These are phyloP conservation scores for Phenoliferia sp. DNA, from an alignment of 1,284 basidiomycete species.

Conservation along the genomic window DNA sequence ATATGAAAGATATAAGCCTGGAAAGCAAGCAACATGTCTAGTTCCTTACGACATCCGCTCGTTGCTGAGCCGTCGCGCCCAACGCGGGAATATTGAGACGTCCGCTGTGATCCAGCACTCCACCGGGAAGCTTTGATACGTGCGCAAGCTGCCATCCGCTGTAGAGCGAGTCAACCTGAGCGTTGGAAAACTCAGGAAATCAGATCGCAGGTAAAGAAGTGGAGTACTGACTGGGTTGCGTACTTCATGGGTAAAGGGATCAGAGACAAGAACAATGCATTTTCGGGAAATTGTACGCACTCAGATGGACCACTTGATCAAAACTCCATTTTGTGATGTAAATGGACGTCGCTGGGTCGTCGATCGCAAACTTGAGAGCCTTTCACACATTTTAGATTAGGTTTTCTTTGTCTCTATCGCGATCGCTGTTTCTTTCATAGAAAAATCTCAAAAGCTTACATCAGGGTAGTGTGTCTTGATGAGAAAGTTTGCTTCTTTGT, in stretches of 20 bases:
- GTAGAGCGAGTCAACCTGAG: constrained; percentile 13
- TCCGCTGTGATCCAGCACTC: constrained; percentile 1
- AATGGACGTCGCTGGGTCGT: not conserved
- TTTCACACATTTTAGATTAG: not conserved
- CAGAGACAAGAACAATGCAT: not conserved
- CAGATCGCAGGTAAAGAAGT: constrained; percentile 1
- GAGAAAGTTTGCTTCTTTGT: constrained; percentile 20
- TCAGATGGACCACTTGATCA: constrained; percentile 26
- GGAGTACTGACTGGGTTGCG: constrained; percentile 31
- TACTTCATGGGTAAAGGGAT: not conserved
- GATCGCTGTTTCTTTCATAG: too few relatives aligned
- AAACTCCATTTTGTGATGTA: not conserved
- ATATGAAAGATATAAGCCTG: not conserved
- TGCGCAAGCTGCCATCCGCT: constrained; percentile 4
- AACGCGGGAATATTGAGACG: constrained; percentile 13
- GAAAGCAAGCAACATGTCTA: constrained; percentile 5
- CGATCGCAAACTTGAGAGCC: not conserved
- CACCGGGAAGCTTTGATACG: not conserved
- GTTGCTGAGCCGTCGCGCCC: constrained; percentile 1
- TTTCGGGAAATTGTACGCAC: constrained; percentile 1
- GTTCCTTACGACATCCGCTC: not conserved
- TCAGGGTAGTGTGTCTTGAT: constrained; percentile 25
- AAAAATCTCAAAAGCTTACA: too few relatives aligned
- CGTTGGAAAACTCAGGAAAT: not conserved
- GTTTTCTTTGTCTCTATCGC: too few relatives aligned